Evolutionary conservation across 768 basidiomycete genomes (phyloP), one percentile per base, ranked within the genome.

Genomic region (Cubamyces lactineus): DNA sequence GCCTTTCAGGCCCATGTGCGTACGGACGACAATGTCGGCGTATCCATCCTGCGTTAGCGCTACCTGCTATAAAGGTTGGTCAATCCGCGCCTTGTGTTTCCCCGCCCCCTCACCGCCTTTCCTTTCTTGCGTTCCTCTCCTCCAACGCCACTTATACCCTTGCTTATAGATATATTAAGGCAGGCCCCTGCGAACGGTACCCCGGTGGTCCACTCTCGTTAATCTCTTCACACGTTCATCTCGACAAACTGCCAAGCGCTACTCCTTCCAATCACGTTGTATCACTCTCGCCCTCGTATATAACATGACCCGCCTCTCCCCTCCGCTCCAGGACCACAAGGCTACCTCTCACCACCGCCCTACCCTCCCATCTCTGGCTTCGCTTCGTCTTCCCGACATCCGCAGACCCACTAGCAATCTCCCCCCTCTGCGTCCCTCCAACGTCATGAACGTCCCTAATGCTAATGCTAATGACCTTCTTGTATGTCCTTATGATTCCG

Each of bases 331-430:
- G 61, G 67, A 57, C 59, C 57, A 40, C 56, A 60, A 66, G 8
- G 42, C 23, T 17, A 48, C 17, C 60, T 70, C 76, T 53, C 57
- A 70, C 43, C 57, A 70, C 46, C 83, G 83, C 34, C 83, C 84
- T 23, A 82, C 78, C 1, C 80, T 86, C 13, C 85, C 85, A 15
- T 75, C 85, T 12, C 76, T 86, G 12, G 81, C 76, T 58, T 73
- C 82, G 11, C 81, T 85, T 57, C 71, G 80, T 55, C 77, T 85
- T 7, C 65, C 72, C 24, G 62, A 68, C 45, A 57, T 66, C 57
- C 51, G 53, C 34, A 46, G 24, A 50, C 26, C 39, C 16, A 50
- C 28, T 9, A 19, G 34, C 41, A 63, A 40, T 57, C 16, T 42
- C 26, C 62, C 46, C 28, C 21, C 50, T 34, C 57, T 50, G 66